Percentiles rank a stretch among this genome's conserved stretches.
Conservation (phyloP, 169 alveolate genomes). For the Perkinsus chesapeaki region DNA sequence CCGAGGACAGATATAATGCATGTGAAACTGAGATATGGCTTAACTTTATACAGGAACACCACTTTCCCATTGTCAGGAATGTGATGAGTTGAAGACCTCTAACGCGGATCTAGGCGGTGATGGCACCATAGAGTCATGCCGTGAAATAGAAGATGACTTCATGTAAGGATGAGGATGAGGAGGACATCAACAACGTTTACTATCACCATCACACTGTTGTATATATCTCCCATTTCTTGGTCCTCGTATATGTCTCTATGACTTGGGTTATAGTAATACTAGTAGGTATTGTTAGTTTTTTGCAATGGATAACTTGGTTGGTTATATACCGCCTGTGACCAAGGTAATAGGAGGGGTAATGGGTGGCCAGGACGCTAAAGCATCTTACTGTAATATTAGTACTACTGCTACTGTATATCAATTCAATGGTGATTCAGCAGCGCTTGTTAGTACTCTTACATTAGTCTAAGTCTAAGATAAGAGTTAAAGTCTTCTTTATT, state of each 20-base stretch:
- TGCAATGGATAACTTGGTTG: slow-evolving; percentile 21
- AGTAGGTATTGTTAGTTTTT: not conserved
- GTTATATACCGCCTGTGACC: slow-evolving; percentile 41
- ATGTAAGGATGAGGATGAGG: not conserved
- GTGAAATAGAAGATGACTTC: slow-evolving; percentile 29
- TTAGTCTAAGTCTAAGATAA: no score
- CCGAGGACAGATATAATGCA: no score
- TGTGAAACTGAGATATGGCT: not conserved
- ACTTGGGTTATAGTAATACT: no score
- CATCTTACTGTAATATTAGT: no score
- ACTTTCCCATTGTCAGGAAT: not conserved
- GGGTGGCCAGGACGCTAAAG: no score
- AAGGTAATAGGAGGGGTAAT: not conserved
- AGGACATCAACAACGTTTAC: not conserved
- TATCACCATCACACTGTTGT: not conserved
- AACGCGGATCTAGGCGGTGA: slow-evolving; percentile 16
- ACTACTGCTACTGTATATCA: no score
- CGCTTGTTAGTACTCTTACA: no score
- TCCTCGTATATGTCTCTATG: no score
- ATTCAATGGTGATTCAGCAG: no score
- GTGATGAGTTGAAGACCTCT: not conserved
- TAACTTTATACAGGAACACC: not conserved
- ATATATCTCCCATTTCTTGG: not conserved
- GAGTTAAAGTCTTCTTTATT: no score
- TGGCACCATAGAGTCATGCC: slow-evolving; percentile 29